phyloP scores from a whole-genome alignment of 805 yeast genomes.

The Isabelozyma rhagii region DNA sequence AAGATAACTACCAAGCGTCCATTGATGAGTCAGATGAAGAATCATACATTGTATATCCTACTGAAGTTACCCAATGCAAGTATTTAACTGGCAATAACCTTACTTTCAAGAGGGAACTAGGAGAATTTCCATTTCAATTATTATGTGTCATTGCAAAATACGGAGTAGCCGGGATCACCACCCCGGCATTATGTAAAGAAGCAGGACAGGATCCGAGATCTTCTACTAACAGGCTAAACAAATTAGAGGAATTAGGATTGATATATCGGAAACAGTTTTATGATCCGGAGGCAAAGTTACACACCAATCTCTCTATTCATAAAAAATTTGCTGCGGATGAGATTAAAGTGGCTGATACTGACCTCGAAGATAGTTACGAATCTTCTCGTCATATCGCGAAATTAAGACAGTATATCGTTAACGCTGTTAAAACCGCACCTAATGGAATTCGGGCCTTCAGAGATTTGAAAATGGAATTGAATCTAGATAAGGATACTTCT shows the following conservation, averaged over 20 bases:
- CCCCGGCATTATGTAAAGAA: slow-evolving; percentile 51
- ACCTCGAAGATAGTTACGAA: slow-evolving; percentile 21
- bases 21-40: slow-evolving; percentile 6
- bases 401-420: slow-evolving; percentile 39
- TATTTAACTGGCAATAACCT: slow-evolving; percentile 52
- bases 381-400: slow-evolving; percentile 25
- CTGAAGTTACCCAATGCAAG: slow-evolving; percentile 55
- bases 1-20: slow-evolving; percentile 6
- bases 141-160: slow-evolving; percentile 58
- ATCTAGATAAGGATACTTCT: slow-evolving; percentile 40
- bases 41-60: slow-evolving; percentile 29
- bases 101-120: slow-evolving; percentile 49
- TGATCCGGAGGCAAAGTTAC: slow-evolving; percentile 41
- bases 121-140: slow-evolving; percentile 52
- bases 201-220: slow-evolving; percentile 74
- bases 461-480: slow-evolving; percentile 60
- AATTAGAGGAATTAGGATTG: slow-evolving; percentile 48
- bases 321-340: slow-evolving; percentile 35
- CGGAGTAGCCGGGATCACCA: slow-evolving; percentile 55
- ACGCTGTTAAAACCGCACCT: slow-evolving; percentile 54
- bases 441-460: slow-evolving; percentile 56
- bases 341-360: slow-evolving; percentile 17
- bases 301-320: slow-evolving; percentile 53
- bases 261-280: slow-evolving; percentile 38
- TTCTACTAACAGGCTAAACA: slow-evolving; percentile 58